Evolutionary conservation across 2,329 filamentous ascomycete species (phyloP).

Genomic region (Aspergillus alliaceus): DNA sequence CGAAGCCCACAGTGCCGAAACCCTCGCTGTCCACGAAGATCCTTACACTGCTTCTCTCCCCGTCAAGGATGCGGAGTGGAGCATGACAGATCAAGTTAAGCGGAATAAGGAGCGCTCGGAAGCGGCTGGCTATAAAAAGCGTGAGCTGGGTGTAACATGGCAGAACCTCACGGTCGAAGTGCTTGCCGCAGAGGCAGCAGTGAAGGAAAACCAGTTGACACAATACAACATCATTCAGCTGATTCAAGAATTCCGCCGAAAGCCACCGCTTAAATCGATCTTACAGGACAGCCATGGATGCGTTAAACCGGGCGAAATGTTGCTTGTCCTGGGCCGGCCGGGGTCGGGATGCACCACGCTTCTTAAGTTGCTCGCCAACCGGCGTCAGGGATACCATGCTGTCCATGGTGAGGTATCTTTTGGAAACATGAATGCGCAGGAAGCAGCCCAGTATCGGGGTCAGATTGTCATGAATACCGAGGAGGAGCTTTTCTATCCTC

Average conservation of each 20-base stretch:
- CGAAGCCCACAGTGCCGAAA: slow-evolving; percentile 21
- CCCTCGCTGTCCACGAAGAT: slow-evolving; percentile 13
- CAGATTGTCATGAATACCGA: slow-evolving; percentile 58
- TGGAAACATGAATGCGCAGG: slow-evolving; percentile 46
- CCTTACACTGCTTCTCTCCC: slow-evolving; percentile 2
- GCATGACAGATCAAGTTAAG: slow-evolving; percentile 49
- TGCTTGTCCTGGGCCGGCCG: slow-evolving; percentile 67
- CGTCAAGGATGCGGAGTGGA: slow-evolving; percentile 43
- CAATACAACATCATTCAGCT: slow-evolving; percentile 58
- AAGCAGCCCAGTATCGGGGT: slow-evolving; percentile 50
- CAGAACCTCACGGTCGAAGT: slow-evolving; percentile 64
- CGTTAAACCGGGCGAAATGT: slow-evolving; percentile 71
- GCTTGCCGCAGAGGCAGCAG: slow-evolving; percentile 59
- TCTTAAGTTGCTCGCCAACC: slow-evolving; percentile 68
- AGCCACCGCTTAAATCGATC: slow-evolving; percentile 63
- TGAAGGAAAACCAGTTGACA: slow-evolving; percentile 65
- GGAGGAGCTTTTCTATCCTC: slow-evolving; percentile 51
- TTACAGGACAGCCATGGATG: slow-evolving; percentile 66
- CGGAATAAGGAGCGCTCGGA: slow-evolving; percentile 43
- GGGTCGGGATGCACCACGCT: slow-evolving; percentile 71
- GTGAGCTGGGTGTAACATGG: slow-evolving; percentile 65
- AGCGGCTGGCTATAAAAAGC: slow-evolving; percentile 48
- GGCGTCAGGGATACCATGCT: slow-evolving; percentile 57
- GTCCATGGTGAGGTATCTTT: slow-evolving; percentile 60
- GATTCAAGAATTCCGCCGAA: slow-evolving; percentile 54